Evolutionary conservation across 495 filamentous ascomycete species (phyloP).

Genomic region (Cercophora samala): DNA sequence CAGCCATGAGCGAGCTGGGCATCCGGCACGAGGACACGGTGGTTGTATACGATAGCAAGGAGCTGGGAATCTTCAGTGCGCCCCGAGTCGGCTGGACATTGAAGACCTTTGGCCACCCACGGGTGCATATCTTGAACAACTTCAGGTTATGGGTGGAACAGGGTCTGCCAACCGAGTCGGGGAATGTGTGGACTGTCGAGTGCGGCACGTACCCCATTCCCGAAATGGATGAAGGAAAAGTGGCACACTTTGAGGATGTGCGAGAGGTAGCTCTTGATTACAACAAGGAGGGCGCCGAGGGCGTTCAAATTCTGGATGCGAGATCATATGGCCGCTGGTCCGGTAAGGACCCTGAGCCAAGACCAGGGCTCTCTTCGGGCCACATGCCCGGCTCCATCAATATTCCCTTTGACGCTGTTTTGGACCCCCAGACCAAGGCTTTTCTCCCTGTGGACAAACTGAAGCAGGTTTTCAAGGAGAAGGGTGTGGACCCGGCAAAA

Average conservation of each 20-base stretch:
- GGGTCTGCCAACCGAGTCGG: conserved; percentile 74
- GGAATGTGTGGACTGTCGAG: conserved; percentile 62
- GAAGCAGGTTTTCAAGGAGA: conserved; percentile 68
- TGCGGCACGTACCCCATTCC: conserved; percentile 55
- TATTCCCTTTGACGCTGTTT: conserved; percentile 72
- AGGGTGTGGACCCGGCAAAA: conserved; percentile 73
- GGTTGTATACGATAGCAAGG: conserved; percentile 86
- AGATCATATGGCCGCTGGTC: conserved; percentile 74
- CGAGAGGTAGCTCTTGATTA: conserved; percentile 69
- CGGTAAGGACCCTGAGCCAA: conserved; percentile 81
- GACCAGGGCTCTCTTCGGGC: conserved; percentile 80
- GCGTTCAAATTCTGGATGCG: conserved; percentile 87
- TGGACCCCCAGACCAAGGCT: conserved; percentile 78
- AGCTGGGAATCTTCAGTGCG: conserved; percentile 89
- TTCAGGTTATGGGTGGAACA: conserved; percentile 85
- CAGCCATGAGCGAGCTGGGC: conserved; percentile 82
- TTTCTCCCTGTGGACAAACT: conserved; percentile 71
- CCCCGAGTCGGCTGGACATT: conserved; percentile 93
- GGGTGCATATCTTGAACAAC: conserved; percentile 89
- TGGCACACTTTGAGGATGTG: conserved; percentile 70
- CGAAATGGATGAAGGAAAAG: conserved; percentile 46
- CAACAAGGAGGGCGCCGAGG: conserved; percentile 74
- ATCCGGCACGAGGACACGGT: conserved; percentile 82
- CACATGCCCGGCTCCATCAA: conserved; percentile 88
- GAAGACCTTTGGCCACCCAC: conserved; percentile 82